Conservation (phyloP, 2,329 filamentous ascomycete genomes). For the Arachnopeziza araneosa region DNA sequence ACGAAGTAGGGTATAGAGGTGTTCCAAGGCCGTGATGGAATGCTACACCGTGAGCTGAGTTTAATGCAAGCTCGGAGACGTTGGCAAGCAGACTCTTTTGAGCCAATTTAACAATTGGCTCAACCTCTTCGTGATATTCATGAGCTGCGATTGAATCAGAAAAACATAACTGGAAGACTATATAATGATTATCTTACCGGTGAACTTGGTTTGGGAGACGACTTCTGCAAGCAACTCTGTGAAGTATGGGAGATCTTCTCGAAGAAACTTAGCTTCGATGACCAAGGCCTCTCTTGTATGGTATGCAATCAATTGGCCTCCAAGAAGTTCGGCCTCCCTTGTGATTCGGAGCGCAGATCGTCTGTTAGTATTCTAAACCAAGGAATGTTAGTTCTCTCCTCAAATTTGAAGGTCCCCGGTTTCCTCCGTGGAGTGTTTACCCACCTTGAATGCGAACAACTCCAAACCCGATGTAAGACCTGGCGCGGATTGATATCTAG, state of each 20-base stretch:
- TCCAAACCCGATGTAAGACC: conserved; percentile 86
- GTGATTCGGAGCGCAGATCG: conserved; percentile 88
- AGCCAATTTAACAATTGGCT: conserved; percentile 68
- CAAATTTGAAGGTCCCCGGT: not conserved
- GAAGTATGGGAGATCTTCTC: conserved; percentile 95
- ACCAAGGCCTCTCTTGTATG: conserved; percentile 93
- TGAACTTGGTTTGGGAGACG: conserved; percentile 80
- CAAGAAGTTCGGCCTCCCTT: conserved; percentile 91
- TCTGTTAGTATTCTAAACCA: conserved; percentile 68
- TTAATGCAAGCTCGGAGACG: conserved; percentile 64
- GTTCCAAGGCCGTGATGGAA: conserved; percentile 91
- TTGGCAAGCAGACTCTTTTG: conserved; percentile 67
- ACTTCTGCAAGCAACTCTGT: conserved; percentile 93
- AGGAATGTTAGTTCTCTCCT: not conserved
- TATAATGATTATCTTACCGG: conserved; percentile 45
- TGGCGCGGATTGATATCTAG: conserved; percentile 83
- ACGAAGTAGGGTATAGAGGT: conserved; percentile 66
- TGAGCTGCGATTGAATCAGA: conserved; percentile 52
- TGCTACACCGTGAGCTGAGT: conserved; percentile 78
- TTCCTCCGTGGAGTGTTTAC: conserved; percentile 34
- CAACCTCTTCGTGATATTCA: conserved; percentile 85
- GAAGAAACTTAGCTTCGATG: conserved; percentile 89
- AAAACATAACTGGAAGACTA: not conserved
- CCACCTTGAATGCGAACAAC: conserved; percentile 92
- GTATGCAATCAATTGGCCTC: conserved; percentile 79